A percentile compares a stretch with the other conserved stretches of the same genome.
phyloP scores from a whole-genome alignment of 108 stramenopile species.

The Cyclotella choctawhatcheeana region DNA sequence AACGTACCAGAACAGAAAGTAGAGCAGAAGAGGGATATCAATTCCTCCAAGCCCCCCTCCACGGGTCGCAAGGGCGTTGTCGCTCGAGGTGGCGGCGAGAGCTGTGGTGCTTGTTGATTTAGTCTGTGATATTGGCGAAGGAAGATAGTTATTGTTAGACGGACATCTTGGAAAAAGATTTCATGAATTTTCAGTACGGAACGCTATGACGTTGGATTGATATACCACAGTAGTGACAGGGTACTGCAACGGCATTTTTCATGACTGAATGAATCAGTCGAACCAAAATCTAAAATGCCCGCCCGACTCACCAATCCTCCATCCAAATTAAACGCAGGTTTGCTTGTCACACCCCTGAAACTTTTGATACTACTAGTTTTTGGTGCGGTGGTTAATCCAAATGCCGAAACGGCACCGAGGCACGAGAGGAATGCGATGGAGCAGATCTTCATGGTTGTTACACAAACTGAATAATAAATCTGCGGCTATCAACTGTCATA shows the following conservation, averaged over 20 bases:
- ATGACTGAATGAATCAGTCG: background rate
- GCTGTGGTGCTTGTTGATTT: slow-evolving; percentile 4
- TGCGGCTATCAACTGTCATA: no score
- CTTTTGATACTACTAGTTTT: slow-evolving; percentile 33
- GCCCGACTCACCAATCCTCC: slow-evolving; percentile 43
- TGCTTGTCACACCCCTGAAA: slow-evolving; percentile 12
- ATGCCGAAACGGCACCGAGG: slow-evolving; percentile 72
- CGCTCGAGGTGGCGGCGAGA: slow-evolving; percentile 20
- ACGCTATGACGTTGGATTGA: slow-evolving; percentile 1
- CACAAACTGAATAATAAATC: no score
- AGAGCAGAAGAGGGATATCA: slow-evolving; percentile 84
- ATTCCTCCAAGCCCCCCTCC: slow-evolving; percentile 64
- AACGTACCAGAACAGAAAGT: slow-evolving; percentile 93
- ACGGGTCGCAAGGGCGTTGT: slow-evolving; percentile 59
- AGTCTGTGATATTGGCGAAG: background rate
- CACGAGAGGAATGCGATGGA: slow-evolving; percentile 57
- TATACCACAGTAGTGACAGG: no score
- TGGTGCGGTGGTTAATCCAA: slow-evolving; percentile 55
- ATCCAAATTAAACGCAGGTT: slow-evolving; percentile 27
- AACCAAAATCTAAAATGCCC: no score
- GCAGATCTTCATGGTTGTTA: slow-evolving; percentile 77
- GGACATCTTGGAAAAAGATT: no score
- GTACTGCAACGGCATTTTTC: no score
- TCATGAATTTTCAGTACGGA: no score
- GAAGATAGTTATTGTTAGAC: background rate